phyloP scores from a whole-genome alignment of 2,329 filamentous ascomycete species.

The Fusarium avenaceum region DNA sequence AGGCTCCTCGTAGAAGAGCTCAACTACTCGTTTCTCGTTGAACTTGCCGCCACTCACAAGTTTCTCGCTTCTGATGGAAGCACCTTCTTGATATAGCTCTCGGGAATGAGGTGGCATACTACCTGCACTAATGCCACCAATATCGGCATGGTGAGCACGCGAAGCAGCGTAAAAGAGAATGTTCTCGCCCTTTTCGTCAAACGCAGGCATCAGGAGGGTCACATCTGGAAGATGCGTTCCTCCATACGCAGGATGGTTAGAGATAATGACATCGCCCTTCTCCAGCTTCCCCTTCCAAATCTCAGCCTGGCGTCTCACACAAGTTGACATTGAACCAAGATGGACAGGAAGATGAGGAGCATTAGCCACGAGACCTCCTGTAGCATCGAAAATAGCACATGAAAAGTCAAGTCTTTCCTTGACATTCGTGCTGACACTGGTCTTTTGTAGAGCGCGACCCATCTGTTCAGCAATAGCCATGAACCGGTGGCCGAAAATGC shows the following conservation, averaged over 20 bases:
- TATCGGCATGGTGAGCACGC: constrained; percentile 86
- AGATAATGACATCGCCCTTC: constrained; percentile 84
- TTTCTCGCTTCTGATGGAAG: constrained; percentile 74
- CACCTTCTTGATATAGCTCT: constrained; percentile 73
- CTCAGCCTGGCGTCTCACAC: constrained; percentile 80
- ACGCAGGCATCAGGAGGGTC: constrained; percentile 83
- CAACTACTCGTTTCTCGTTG: constrained; percentile 80
- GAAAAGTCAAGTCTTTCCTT: constrained; percentile 87
- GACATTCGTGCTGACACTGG: constrained; percentile 83
- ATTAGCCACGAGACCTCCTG: constrained; percentile 82
- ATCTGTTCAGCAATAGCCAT: constrained; percentile 91
- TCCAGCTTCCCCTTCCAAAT: constrained; percentile 85
- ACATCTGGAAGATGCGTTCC: constrained; percentile 88
- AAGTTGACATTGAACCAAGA: constrained; percentile 85
- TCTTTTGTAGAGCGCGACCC: constrained; percentile 84
- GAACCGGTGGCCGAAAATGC: constrained; percentile 85
- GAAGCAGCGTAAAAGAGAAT: constrained; percentile 88
- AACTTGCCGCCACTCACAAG: constrained; percentile 82
- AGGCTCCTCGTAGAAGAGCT: constrained; percentile 80
- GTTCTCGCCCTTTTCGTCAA: constrained; percentile 72
- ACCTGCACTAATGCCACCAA: constrained; percentile 83
- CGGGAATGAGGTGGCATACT: constrained; percentile 83
- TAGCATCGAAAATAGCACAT: constrained; percentile 82
- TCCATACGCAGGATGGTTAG: constrained; percentile 86
- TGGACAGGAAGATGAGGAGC: constrained; percentile 86